Evolutionary conservation across 192 early-diverging fungal genomes (phyloP).

Genomic region (Rhizophagus clarus): DNA sequence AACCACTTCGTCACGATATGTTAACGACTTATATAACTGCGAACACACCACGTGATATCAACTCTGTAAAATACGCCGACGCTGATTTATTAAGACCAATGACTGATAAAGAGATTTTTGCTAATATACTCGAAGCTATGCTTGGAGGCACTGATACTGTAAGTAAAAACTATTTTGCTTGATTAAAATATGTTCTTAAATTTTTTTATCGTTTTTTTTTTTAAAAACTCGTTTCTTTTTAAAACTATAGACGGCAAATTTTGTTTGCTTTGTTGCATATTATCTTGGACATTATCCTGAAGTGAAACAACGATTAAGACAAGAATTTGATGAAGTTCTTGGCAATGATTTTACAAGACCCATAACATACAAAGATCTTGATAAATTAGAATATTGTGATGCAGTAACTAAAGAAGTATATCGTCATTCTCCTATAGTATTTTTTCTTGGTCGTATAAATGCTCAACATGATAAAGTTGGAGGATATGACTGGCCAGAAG

Average conservation of each 20-base stretch:
- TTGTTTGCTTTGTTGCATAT: not conserved
- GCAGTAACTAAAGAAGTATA: slow-evolving; percentile 12
- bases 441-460: too few species aligned
- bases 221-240: not conserved
- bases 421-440: not conserved
- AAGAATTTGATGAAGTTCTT: not conserved
- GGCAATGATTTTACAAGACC: not conserved
- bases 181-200: not conserved
- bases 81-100: not conserved
- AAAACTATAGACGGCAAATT: slow-evolving; percentile 11
- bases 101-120: slow-evolving; percentile 19
- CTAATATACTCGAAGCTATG: not conserved
- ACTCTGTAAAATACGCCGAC: not conserved
- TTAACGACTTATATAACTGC: not conserved
- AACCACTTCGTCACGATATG: not conserved
- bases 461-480: not conserved
- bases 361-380: not conserved
- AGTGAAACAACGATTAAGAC: not conserved
- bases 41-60: not conserved
- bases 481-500: slow-evolving; percentile 1
- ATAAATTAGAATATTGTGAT: slow-evolving; percentile 6
- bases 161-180: not conserved
- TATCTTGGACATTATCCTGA: slow-evolving; percentile 8
- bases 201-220: not conserved
- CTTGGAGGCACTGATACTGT: slow-evolving; percentile 4